These are phyloP conservation scores for Linnemannia hyalina DNA, from an alignment of 192 early-diverging fungal species.

Conservation along the genomic window DNA sequence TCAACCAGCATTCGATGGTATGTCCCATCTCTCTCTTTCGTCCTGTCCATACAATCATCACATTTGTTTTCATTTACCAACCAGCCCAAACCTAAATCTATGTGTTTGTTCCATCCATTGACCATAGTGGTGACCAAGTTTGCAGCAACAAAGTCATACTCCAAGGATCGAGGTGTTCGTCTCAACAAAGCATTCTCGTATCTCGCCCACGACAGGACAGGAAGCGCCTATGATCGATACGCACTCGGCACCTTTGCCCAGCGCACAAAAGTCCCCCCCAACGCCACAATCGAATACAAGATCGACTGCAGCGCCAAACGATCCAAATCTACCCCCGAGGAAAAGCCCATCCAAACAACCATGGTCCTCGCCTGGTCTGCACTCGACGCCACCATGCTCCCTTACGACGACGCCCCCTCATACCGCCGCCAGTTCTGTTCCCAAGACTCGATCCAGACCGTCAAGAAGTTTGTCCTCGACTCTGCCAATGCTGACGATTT, in stretches of 20 bases:
- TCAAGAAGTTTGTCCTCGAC: conserved; percentile 49
- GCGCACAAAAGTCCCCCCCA: conserved; percentile 25
- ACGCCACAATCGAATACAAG: conserved; percentile 39
- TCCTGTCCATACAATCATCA: not conserved
- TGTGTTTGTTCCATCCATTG: not conserved
- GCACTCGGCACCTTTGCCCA: conserved; percentile 48
- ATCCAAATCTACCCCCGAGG: not conserved
- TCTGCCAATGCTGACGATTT: conserved; percentile 45
- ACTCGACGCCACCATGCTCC: conserved; percentile 36
- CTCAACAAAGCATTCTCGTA: conserved; percentile 52
- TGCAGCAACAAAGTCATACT: conserved; percentile 37
- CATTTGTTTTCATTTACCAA: not conserved
- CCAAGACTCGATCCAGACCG: conserved; percentile 21
- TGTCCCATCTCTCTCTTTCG: not conserved
- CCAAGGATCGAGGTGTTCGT: conserved; percentile 40
- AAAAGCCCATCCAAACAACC: not conserved
- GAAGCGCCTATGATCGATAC: conserved; percentile 32
- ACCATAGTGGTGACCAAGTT: conserved; percentile 23
- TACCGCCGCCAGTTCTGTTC: conserved; percentile 40
- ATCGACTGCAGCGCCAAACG: conserved; percentile 32
- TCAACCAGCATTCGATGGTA: conserved; percentile 47
- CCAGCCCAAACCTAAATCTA: not conserved
- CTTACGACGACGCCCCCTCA: conserved; percentile 19
- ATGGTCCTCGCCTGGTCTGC: conserved; percentile 36
- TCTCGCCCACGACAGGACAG: conserved; percentile 39